A percentile compares a stretch with the other conserved stretches of the same genome.
Conservation (phyloP, 768 basidiomycete genomes). For the Phanerochaete carnosa region DNA sequence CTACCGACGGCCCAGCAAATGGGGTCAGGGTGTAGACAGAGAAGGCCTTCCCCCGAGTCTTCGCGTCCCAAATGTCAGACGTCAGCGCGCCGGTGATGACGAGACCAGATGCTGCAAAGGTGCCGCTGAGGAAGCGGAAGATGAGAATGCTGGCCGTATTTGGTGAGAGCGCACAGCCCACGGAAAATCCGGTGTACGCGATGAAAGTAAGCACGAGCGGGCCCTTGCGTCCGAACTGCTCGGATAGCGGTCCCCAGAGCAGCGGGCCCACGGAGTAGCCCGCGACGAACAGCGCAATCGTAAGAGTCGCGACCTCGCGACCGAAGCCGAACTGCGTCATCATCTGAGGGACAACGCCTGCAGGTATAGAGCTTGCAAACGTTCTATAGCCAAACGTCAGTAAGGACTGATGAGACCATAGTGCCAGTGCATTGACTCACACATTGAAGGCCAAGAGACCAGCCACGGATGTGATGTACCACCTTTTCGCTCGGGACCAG, state of each 20-base stretch:
- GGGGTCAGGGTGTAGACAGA: constrained; percentile 46
- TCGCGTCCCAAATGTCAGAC: constrained; percentile 53
- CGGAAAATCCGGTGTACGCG: constrained; percentile 60
- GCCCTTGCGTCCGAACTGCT: constrained; percentile 26
- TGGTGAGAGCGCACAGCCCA: constrained; percentile 56
- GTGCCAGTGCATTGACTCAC: too few relatives aligned
- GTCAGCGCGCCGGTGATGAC: constrained; percentile 54
- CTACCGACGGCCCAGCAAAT: constrained; percentile 58
- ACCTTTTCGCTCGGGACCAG: constrained; percentile 19
- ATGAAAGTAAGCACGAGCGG: constrained; percentile 37
- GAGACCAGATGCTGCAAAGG: constrained; percentile 66
- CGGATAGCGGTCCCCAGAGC: constrained; percentile 54
- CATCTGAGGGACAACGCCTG: constrained; percentile 43
- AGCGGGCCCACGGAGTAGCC: constrained; percentile 65
- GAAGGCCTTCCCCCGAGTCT: constrained; percentile 59
- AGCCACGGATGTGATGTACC: constrained; percentile 24
- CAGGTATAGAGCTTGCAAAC: constrained; percentile 59
- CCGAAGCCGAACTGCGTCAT: constrained; percentile 47
- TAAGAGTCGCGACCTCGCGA: constrained; percentile 47
- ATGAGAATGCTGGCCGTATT: constrained; percentile 64
- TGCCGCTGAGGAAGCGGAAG: constrained; percentile 66
- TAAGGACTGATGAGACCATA: too few relatives aligned
- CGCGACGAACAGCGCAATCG: constrained; percentile 61
- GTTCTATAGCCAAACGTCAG: constrained; percentile 32
- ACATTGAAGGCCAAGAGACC: constrained; percentile 24